A percentile compares a stretch with the other conserved stretches of the same genome.
These are phyloP conservation scores for Lasiodiplodia sp. DNA, from an alignment of 2,329 filamentous ascomycete genomes.

Conservation along the genomic window DNA sequence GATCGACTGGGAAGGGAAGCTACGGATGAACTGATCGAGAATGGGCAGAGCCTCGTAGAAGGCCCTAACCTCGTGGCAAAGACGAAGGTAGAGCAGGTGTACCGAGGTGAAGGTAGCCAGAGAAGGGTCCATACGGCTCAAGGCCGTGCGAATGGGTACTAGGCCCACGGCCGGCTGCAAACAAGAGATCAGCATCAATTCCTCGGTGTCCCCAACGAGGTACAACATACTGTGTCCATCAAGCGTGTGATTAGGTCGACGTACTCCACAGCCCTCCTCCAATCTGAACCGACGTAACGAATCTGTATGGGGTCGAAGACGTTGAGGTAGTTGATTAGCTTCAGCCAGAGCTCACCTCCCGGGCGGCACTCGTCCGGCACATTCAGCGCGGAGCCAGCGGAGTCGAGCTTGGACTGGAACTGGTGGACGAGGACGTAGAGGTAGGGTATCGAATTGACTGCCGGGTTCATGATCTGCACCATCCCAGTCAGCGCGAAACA, in stretches of 20 bases:
- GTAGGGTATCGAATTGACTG: conserved; percentile 66
- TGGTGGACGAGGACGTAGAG: conserved; percentile 61
- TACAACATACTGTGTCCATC: conserved; percentile 41
- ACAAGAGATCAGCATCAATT: conserved; percentile 29
- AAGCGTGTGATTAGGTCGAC: conserved; percentile 44
- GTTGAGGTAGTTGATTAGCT: conserved; percentile 55
- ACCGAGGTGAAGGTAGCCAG: conserved; percentile 70
- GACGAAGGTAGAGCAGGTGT: conserved; percentile 65
- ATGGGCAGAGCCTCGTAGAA: conserved; percentile 66
- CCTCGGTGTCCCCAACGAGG: background rate
- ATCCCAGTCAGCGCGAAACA: background rate
- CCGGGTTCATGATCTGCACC: conserved; percentile 61
- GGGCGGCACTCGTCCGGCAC: conserved; percentile 52
- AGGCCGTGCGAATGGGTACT: conserved; percentile 56
- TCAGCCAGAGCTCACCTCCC: conserved; percentile 58
- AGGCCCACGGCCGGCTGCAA: conserved; percentile 46
- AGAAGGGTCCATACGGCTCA: conserved; percentile 71
- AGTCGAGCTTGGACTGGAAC: conserved; percentile 48
- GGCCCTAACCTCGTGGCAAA: conserved; percentile 63
- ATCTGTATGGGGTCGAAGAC: conserved; percentile 63
- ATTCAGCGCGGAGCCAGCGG: conserved; percentile 36
- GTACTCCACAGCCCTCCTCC: conserved; percentile 54
- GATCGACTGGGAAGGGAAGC: conserved; percentile 61
- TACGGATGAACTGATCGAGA: conserved; percentile 71
- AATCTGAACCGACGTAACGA: conserved; percentile 60